Percentiles rank a stretch among this genome's conserved stretches.
Evolutionary conservation across 1,284 basidiomycete species (phyloP).

Genomic region (Papiliotrema laurentii): DNA sequence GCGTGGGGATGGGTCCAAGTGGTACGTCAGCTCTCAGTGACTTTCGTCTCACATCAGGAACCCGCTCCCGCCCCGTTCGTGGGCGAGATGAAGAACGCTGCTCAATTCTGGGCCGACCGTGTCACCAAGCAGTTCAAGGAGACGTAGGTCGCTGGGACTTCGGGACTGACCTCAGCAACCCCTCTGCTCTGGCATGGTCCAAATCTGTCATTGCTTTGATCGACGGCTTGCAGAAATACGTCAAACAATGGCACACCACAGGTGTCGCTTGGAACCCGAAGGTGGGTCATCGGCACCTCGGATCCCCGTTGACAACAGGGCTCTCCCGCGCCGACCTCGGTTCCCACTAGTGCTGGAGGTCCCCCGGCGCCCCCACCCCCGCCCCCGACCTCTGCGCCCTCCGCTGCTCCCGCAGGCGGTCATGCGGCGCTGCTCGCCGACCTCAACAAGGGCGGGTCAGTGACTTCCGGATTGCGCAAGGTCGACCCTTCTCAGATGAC

Average conservation of each 20-base stretch:
- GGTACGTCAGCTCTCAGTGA: conserved; percentile 51
- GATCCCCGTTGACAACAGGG: conserved; percentile 52
- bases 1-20: conserved; percentile 89
- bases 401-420: conserved; percentile 52
- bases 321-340: conserved; percentile 57
- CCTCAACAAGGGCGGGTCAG: conserved; percentile 82
- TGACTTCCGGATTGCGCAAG: conserved; percentile 87
- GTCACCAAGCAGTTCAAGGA: conserved; percentile 92
- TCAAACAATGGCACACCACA: conserved; percentile 80
- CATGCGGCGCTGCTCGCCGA: conserved; percentile 87
- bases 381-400: conserved; percentile 43
- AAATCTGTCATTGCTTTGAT: conserved; percentile 67
- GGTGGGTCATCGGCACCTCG: conserved; percentile 48
- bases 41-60: conserved; percentile 52
- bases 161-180: conserved; percentile 58
- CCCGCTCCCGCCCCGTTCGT: conserved; percentile 79
- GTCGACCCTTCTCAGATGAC: conserved; percentile 97
- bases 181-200: conserved; percentile 87
- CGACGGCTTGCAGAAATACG: conserved; percentile 75
- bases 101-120: conserved; percentile 85
- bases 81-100: conserved; percentile 80
- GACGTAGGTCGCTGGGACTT: conserved; percentile 57
- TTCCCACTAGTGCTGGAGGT: conserved; percentile 51
- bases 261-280: conserved; percentile 87
- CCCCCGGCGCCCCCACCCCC: conserved; percentile 59